Evolutionary conservation across 2,329 filamentous ascomycete species (phyloP).

Genomic region (Cladorrhinum sp.): DNA sequence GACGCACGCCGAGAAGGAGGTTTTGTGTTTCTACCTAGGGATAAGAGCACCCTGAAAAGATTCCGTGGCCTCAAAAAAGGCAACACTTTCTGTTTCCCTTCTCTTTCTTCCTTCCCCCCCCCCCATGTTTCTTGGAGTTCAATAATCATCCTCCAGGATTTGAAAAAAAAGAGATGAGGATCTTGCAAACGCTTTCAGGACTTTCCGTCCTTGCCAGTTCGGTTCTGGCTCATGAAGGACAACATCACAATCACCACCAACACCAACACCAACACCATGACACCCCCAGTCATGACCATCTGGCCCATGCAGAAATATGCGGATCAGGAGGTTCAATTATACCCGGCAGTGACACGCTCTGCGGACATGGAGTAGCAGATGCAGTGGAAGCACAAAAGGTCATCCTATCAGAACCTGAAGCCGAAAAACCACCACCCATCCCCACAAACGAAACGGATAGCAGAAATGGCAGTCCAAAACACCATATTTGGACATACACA

Average conservation of each 20-base stretch:
- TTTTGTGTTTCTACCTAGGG: no score
- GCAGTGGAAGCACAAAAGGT: slow-evolving; percentile 1
- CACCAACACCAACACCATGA: slow-evolving; percentile 1
- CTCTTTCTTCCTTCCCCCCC: background rate
- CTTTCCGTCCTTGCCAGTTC: slow-evolving; percentile 1
- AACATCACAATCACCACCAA: background rate
- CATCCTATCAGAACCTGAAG: slow-evolving; percentile 1
- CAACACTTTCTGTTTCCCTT: background rate
- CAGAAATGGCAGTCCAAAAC: background rate
- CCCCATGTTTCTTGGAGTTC: background rate
- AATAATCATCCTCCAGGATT: background rate
- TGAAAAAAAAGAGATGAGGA: slow-evolving; percentile 3
- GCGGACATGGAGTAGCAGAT: slow-evolving; percentile 8
- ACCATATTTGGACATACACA: slow-evolving; percentile 27
- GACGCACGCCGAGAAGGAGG: no score
- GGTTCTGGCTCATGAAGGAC: slow-evolving; percentile 7
- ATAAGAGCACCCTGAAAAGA: no score
- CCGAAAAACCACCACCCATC: background rate
- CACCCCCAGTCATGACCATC: background rate
- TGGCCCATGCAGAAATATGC: slow-evolving; percentile 11
- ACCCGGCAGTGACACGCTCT: slow-evolving; percentile 7
- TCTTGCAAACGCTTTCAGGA: slow-evolving; percentile 1
- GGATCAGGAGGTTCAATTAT: slow-evolving; percentile 6
- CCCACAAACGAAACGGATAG: slow-evolving; percentile 10
- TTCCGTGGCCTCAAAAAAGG: no score